Base-by-base conservation (phyloP, 1,284 basidiomycete genomes). In the Pseudozyma sp. region DNA sequence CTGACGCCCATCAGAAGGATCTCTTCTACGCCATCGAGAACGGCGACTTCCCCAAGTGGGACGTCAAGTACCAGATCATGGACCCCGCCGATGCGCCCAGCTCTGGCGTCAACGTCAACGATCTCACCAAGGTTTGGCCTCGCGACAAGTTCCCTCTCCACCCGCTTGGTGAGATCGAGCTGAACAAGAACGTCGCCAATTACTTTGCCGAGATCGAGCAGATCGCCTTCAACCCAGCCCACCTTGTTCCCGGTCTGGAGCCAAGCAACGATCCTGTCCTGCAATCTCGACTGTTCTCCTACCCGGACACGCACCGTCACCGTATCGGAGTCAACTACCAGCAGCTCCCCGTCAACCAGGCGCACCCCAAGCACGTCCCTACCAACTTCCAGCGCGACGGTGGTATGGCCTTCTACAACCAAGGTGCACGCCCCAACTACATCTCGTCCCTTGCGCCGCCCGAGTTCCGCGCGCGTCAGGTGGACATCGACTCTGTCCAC, bases 261-360 rank as follows among this genome's bases (percentile, higher is more conserved):
- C 75, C 79, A 5, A 71, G 67, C 8, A 73, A 75, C 48, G 81
- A 83, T 51, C 80, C 81, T 6, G 76, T 82, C 3, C 66, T 83
- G 7, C 81, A 83, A 62, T 68, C 64, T 11, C 68, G 81, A 16
- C 62, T 83, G 2, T 82, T 82, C 65, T 77, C 75, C n/a, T 83
- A 83, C 68, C 92, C 94, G 5, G 94, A 97, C 85, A 93, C 94
- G 7, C 94, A 96, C 85, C 90, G 93, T 68, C 91, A 94, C 87
- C 90, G 85, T n/a, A 64, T 83, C 46, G 81, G 81, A 10, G 70
- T 69, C 42, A 82, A 83, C 66, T 81, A 82, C 60, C 76, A 72
- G 51, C 78, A 79, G 54, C 49, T 76, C 1, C 77, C 78, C 34
- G 70, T 79, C 44, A 81, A 81, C 44, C 72, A 75, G 40, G 31